Conservation (phyloP, 345 rosid genomes). For the Citrus australasica region DNA sequence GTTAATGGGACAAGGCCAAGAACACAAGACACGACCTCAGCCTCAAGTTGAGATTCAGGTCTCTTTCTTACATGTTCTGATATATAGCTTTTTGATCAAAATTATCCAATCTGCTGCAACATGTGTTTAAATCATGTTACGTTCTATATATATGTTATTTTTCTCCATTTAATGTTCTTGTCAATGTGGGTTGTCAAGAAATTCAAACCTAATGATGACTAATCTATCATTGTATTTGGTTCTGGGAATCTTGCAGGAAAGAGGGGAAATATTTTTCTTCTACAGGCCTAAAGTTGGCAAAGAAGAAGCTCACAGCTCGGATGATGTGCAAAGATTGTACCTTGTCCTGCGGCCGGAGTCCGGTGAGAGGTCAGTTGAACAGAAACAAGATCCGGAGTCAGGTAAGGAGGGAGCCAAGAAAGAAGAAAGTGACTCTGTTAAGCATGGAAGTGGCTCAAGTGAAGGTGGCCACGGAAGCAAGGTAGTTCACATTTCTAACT, state of each 20-base stretch:
- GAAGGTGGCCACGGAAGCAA: conserved; percentile 56
- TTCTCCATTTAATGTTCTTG: background rate
- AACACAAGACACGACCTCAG: conserved; percentile 32
- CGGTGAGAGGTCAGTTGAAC: conserved; percentile 47
- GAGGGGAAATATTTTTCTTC: conserved; percentile 81
- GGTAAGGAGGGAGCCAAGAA: conserved; percentile 45
- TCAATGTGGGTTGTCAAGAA: background rate
- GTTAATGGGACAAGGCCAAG: conserved; percentile 43
- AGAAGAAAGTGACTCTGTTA: conserved; percentile 2
- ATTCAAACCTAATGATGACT: background rate
- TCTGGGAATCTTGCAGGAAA: conserved; percentile 35
- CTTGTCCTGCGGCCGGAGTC: conserved; percentile 63
- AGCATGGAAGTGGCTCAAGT: background rate
- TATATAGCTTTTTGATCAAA: background rate
- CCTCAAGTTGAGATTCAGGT: conserved; percentile 42
- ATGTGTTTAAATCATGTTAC: too few relatives aligned
- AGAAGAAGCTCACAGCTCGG: conserved; percentile 52
- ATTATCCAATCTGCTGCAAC: too few relatives aligned
- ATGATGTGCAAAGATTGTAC: conserved; percentile 70
- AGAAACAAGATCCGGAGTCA: conserved; percentile 58
- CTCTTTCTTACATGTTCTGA: background rate
- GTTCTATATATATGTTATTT: too few relatives aligned
- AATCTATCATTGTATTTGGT: background rate
- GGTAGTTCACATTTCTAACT: conserved; percentile 22
- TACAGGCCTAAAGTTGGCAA: conserved; percentile 71